Evolutionary conservation across 2,329 filamentous ascomycete species (phyloP).

Genomic region (Aspergillus costaricaensis): DNA sequence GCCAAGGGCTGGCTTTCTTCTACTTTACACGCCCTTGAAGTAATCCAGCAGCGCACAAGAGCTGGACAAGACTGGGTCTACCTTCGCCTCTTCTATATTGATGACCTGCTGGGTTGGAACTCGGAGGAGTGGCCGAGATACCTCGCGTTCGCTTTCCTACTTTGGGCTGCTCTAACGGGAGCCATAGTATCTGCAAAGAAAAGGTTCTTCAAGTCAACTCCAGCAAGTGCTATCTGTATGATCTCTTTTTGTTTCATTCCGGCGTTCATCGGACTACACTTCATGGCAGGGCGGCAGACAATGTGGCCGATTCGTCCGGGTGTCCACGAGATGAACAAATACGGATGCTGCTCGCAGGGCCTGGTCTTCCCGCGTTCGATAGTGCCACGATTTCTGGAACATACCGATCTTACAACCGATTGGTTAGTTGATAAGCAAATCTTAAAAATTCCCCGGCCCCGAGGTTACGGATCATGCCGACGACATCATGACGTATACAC

Average conservation of each 20-base stretch:
- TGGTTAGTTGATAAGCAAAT: constrained; percentile 21
- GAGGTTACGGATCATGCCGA: too few relatives aligned
- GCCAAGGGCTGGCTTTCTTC: constrained; percentile 49
- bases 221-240: constrained; percentile 25
- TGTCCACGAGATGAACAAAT: constrained; percentile 43
- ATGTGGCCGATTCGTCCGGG: constrained; percentile 38
- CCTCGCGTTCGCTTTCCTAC: too few relatives aligned
- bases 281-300: constrained; percentile 44
- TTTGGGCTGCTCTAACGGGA: constrained; percentile 16
- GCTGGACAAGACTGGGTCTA: constrained; percentile 35
- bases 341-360: constrained; percentile 48
- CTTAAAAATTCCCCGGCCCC: too few relatives aligned
- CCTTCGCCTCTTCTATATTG: constrained; percentile 49
- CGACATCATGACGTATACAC: too few relatives aligned
- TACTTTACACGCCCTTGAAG: constrained; percentile 38
- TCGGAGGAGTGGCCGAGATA: constrained; percentile 42
- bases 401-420: constrained; percentile 14
- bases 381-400: constrained; percentile 12
- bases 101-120: constrained; percentile 49
- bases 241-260: constrained; percentile 31
- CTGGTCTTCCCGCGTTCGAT: constrained; percentile 41
- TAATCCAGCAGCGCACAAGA: constrained; percentile 24
- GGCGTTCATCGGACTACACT: constrained; percentile 37
- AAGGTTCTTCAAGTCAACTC: constrained; percentile 18
- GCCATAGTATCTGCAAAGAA: not conserved